Evolutionary conservation across 2,329 filamentous ascomycete species (phyloP), one percentile per base, ranked within the genome.

Genomic region (Xylaria arbuscula): DNA sequence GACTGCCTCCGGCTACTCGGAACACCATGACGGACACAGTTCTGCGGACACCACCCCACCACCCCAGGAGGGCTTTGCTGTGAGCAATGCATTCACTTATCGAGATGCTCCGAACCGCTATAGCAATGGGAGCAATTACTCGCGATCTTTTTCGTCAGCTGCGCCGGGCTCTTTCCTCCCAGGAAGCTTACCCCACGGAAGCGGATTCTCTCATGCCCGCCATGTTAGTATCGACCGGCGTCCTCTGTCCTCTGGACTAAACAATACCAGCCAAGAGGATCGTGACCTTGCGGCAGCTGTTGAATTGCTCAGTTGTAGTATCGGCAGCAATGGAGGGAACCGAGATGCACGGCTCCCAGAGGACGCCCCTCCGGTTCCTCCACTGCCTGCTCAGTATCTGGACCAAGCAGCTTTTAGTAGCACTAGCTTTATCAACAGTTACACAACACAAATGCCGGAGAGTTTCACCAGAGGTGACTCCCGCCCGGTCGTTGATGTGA

Each of bases 31-130:
- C 66, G 88, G 89, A 62, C 86, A 90, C 76, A 97, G 94, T 83
- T 98, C 95, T 61, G 90, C 92, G 47, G 93, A 97, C 78, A 98
- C 94, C 56, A 98, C 95, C 17, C 96, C 96, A 54, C 94, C 95
- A 62, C 95, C 95, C 22, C 89, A 91, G 74, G 92, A 95, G 66
- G 86, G 87, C 62, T 86, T 90, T 72, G 82, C 83, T 71, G 82
- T 86, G 38, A 82, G 86, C 64, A 86, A 84, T 62, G 79, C 81
- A 6, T 59, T 75, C 61, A 82, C 82, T 17, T 86, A 86, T 73
- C 81, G 83, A 71, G 81, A 84, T 74, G 75, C 80, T 22, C 76
- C 81, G 55, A 91, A 91, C 80, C 85, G 89, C 62, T 87, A 88
- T 74, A 89, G 87, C 76, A 85, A 81, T 73, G 83, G 83, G 54